Evolutionary conservation across 1,284 basidiomycete species (phyloP).

Genomic region (Bjerkandera adusta): DNA sequence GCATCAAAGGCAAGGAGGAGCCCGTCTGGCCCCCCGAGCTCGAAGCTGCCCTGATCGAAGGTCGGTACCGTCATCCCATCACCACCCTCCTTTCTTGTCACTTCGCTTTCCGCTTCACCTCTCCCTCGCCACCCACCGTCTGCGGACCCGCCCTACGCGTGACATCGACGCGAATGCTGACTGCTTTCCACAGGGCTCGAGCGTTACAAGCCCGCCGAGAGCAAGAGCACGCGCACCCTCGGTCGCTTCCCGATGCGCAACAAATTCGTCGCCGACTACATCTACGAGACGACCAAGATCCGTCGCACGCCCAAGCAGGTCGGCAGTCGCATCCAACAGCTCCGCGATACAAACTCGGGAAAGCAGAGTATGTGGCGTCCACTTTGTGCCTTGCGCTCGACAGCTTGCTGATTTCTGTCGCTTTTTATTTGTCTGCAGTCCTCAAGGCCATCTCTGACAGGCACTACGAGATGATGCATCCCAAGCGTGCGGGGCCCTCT

Average conservation of each 20-base stretch:
- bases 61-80: conserved; percentile 31
- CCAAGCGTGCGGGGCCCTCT: conserved; percentile 13
- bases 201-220: conserved; percentile 66
- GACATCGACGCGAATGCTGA: background rate
- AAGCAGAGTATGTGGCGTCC: conserved; percentile 50
- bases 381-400: too few species aligned
- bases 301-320: conserved; percentile 69
- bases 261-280: conserved; percentile 71
- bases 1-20: conserved; percentile 55
- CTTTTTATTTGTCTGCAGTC: too few species aligned
- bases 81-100: background rate
- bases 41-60: conserved; percentile 68
- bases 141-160: background rate
- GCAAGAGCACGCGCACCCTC: conserved; percentile 63
- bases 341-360: conserved; percentile 64
- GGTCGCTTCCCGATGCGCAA: conserved; percentile 74
- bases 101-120: too few species aligned
- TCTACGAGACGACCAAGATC: conserved; percentile 59
- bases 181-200: conserved; percentile 45
- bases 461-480: conserved; percentile 32
- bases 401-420: background rate
- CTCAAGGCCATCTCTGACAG: conserved; percentile 34
- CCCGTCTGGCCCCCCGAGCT: conserved; percentile 70
- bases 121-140: too few species aligned
- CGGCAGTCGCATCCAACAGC: conserved; percentile 69